Base-by-base conservation (phyloP, 306 rosid species). In the Cucumis cinereus region DNA sequence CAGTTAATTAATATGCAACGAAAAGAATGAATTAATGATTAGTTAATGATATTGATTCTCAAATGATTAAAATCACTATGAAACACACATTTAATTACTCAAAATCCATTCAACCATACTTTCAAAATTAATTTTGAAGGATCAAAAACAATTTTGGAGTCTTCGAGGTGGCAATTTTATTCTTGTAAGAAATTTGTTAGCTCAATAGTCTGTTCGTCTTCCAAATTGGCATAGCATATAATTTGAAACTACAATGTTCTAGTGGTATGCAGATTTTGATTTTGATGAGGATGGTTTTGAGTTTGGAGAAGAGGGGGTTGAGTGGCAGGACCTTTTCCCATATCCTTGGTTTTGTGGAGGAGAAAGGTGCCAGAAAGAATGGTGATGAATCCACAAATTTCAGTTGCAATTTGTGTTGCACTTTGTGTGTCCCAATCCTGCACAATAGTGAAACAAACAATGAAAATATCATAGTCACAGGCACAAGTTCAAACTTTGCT, bases 291-390 rank as follows among this genome's bases (percentile, higher is more conserved):
- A 52, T 0, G 64, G 12, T 56, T 63, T 20, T 84, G 84, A 49
- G 75, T 90, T 52, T 75, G 69, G 47, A 54, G 17, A 50, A 77
- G 36, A n/a, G 82, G 76, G 35, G 77, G 58, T 6, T 90, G 87
- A 0, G 78, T 0, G 0, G 90, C 1, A 43, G 74, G 4, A 14
- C 56, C 10, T 24, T 45, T 77, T 76, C 97, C 98, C 96, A 91
- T 89, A 59, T 91, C 93, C 83, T 88, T 87, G 47, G 98, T 93
- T 86, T 77, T 91, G 85, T 91, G 98, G 53, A 93, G 98, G 47
- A 93, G 96, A 75, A 93, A 93, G 0, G 98, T 89, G 61, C 98
- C 98, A 0, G 96, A 78, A 78, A 93, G 80, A 20, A 93, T 93
- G 62, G 98, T 93, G 23, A 93, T 85, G 79, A 93, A 93, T 13